Conservation (phyloP, 2,329 filamentous ascomycete species). For the Alternaria triticina region DNA sequence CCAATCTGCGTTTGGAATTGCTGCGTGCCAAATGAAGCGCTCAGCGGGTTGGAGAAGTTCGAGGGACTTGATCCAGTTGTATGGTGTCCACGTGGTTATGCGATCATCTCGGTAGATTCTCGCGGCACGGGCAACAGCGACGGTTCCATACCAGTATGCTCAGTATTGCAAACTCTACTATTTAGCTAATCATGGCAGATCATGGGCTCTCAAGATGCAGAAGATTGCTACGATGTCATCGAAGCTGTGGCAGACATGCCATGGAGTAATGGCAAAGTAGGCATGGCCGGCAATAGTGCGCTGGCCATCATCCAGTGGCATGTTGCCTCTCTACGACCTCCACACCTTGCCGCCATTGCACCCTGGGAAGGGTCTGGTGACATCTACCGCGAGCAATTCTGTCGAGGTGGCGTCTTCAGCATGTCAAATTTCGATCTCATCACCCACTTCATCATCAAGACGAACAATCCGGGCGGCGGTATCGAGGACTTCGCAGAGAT, state of each 20-base stretch:
- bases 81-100: constrained; percentile 45
- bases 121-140: constrained; percentile 43
- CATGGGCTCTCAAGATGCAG: constrained; percentile 54
- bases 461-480: constrained; percentile 1
- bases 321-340: constrained; percentile 51
- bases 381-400: constrained; percentile 11
- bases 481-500: constrained; percentile 9
- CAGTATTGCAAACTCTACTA: neutral
- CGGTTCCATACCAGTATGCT: constrained; percentile 38
- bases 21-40: constrained; percentile 38
- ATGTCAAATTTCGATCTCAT: constrained; percentile 7
- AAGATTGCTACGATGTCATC: constrained; percentile 23
- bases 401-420: constrained; percentile 16
- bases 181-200: neutral
- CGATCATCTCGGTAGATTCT: constrained; percentile 43
- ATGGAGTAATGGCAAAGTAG: constrained; percentile 55
- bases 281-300: constrained; percentile 53
- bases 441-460: constrained; percentile 7
- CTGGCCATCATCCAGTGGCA: constrained; percentile 52
- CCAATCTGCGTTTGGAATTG: constrained; percentile 50
- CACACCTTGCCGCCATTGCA: constrained; percentile 51
- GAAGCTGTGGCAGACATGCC: constrained; percentile 42
- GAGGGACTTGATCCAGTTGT: constrained; percentile 52
- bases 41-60: constrained; percentile 51
- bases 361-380: constrained; percentile 55